These are phyloP conservation scores for Paramyrothecium roridum DNA, from an alignment of 2,329 filamentous ascomycete species.

Conservation along the genomic window DNA sequence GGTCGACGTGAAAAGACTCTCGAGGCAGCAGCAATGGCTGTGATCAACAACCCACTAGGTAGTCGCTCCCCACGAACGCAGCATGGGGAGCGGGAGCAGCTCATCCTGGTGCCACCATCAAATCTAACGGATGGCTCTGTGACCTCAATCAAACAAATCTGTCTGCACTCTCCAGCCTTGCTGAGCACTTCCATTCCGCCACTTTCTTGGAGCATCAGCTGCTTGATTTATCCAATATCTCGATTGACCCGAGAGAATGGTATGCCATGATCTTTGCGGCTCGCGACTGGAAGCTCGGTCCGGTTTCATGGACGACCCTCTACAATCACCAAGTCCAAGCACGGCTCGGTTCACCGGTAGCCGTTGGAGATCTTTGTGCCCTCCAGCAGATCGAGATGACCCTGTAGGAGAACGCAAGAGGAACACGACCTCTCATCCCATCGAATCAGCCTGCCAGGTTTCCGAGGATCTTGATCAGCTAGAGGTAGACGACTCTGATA, in stretches of 20 bases:
- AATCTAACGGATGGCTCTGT: too few species aligned
- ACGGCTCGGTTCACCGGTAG: neutral
- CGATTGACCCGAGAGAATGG: neutral
- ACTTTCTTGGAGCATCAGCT: neutral
- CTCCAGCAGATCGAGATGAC: neutral
- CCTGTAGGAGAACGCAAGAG: neutral
- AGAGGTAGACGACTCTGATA: slow-evolving; percentile 34
- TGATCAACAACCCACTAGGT: too few species aligned
- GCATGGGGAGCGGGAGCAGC: too few species aligned
- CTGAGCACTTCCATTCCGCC: too few species aligned
- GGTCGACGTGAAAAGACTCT: too few species aligned
- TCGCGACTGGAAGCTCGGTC: neutral
- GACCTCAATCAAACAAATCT: too few species aligned
- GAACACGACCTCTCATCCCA: neutral
- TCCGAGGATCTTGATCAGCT: slow-evolving; percentile 20
- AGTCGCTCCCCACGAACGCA: too few species aligned
- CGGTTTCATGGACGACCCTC: neutral
- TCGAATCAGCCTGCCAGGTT: neutral
- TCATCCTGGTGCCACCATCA: too few species aligned
- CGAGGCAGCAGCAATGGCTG: too few species aligned
- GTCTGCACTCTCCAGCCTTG: too few species aligned
- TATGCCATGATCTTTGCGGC: neutral
- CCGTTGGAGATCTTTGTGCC: neutral
- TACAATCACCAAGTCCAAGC: neutral
- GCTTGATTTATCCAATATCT: neutral